Base-by-base conservation (phyloP, 768 basidiomycete species). In the Boletus pseudopeckii region DNA sequence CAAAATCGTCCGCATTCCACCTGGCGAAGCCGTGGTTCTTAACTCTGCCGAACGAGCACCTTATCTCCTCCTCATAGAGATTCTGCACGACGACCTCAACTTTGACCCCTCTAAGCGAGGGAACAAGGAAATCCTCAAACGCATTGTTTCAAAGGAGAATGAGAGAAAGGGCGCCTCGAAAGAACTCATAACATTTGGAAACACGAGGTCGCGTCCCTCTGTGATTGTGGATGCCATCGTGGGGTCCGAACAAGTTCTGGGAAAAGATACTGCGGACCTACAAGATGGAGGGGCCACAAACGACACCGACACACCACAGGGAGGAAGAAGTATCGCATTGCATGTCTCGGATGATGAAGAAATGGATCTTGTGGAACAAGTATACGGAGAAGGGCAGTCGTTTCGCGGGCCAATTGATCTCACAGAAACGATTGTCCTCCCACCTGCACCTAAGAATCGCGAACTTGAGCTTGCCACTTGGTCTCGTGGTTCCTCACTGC, bases 11-110 rank as follows among this genome's bases (percentile, higher is more conserved):
- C 86, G 97, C 58, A 96, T 99, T 64, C 95, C 96, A 11, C 96
- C 97, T 3, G 92, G 95, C 14, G 97, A 99, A 75, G 90, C 92
- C 52, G 97, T 98, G 42, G 97, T 98, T 10, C 80, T 99, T 26
- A 99, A 99, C 68, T 98, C 96, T 18, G 97, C 97, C 4, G 95
- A 99, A 71, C 82, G 90, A 34, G 94, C 93, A 0, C 97, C 97
- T 5, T 99, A 91, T 67, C 78, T 99, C 18, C 80, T 99, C 22
- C 79, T 95, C 56, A 82, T 98, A 53, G 97, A 99, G 71, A 87
- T 98, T 42, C 77, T 98, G 30, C 82, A 84, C 56, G 86, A 84
- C 32, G 96, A 98, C 62, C 80, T 99, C 33, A 90, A 96, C 68
- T 98, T 99, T 67, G 90, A 97, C 64, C 91, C 96, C 1, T 68